Base-by-base conservation (phyloP, 176 grass and related monocot species). In the Olyra latifolia region DNA sequence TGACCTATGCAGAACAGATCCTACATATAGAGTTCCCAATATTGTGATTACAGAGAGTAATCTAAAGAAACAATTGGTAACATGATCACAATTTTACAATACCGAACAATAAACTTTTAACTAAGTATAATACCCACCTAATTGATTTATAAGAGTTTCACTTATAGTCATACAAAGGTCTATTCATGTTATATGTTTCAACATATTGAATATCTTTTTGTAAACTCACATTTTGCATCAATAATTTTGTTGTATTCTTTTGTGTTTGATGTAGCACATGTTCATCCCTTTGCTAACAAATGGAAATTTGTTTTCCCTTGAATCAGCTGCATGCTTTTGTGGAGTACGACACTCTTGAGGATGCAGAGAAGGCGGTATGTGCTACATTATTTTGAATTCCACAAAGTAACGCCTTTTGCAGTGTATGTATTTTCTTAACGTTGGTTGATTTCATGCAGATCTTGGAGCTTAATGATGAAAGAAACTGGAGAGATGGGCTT, bases 291-390 rank as follows among this genome's bases (percentile, higher is more conserved):
- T 79, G 13, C 49, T 86, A 68, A 75, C 60, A 23, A 40, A 49
- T 24, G 64, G 20, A 55, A 17, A 43, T 39, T 35, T 59, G 28
- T 40, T 45, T 69, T 65, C 68, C 68, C 46, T 69, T 71, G 46
- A 45, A 86, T 44, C 67, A 94, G 91, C 79, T 94, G 27, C 91
- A 94, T 78, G 91, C 85, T 69, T 94, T 94, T 6, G 82, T 91
- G 44, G 91, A 88, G 66, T 94, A 94, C 1, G 83, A 88, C 58
- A 88, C 71, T 74, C 13, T 82, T 49, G 88, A 94, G 74, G 85
- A 91, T 86, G 91, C 88, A 67, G 86, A 83, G 69, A 91, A 78
- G 74, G 91, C 88, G 43, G 91, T 94, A 88, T 68, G 91, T 83
- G 35, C 48, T 77, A 60, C 43, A 77, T 60, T 38, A 15, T 83